Evolutionary conservation across 2,329 filamentous ascomycete species (phyloP), one percentile per base, ranked within the genome.

Genomic region (Fusarium liriodendri): DNA sequence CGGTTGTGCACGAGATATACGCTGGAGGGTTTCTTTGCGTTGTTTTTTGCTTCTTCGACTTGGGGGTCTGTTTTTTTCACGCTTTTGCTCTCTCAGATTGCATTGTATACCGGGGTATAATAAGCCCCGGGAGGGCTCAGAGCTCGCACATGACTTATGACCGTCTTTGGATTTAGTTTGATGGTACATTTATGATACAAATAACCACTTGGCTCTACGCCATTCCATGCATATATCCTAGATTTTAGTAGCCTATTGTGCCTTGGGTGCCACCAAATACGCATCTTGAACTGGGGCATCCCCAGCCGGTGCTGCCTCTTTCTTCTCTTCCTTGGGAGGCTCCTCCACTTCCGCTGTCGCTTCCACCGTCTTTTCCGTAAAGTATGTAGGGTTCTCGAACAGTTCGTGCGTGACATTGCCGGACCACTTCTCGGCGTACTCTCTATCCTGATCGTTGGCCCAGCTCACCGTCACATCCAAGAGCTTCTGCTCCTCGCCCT

Each of bases 321-420:
- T 65, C n/a, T 27, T 40, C 25, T 64, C 16, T 27, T 27, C 29
- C 29, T 66, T 64, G 22, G 65, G 62, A 16, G 11, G 20, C 32
- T n/a, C 16, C 40, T 38, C 20, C 64, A 70, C 66, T 37, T 72
- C 65, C 42, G 59, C 62, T 6, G 66, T 35, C 54, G 71, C 66
- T 37, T 72, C 65, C 42, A 58, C 60, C 5, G 61, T 35, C 54
- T 63, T 52, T 33, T 78, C 70, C 22, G 71, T 69, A 32, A 76
- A 61, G 65, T 79, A 76, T 20, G 74, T 66, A 5, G 79, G 76
- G 37, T 77, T 71, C 63, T 79, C 79, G 29, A 87, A 79, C 35
- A 85, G 71, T 11, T 83, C 79, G 73, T 91, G 89, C n/a, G 79
- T 81, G 72, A 91, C 89, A 65, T 90, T 91, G 9, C 75, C 69